Base-by-base conservation (phyloP, 2,329 filamentous ascomycete species). In the Chrysosphaeria jannelii region DNA sequence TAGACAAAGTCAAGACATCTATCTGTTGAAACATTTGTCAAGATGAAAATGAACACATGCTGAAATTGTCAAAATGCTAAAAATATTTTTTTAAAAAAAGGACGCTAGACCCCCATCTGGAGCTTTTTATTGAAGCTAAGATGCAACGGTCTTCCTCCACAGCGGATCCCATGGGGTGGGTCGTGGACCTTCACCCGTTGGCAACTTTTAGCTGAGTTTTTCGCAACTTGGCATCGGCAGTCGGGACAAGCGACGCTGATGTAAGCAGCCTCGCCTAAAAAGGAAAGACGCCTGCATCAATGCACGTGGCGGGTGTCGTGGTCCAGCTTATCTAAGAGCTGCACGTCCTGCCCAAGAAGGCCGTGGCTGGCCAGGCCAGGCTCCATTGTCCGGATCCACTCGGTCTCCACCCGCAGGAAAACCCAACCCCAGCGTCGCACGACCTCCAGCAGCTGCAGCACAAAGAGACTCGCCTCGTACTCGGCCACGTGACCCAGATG, bases 381-480 rank as follows among this genome's bases (percentile, higher is more conserved):
- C 8, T 13, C 14, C 20, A 12, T 16, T 15, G 13, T 13, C 45
- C 63, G 51, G 44, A 75, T 58, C 71, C 72, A 90, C 48, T 97
- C 85, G 12, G 76, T 79, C 51, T 97, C 85, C 19, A 89, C 67
- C 7, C 85, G 61, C 45, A 93, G 75, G 45, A 91, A 93, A 27
- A 91, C 76, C 85, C 85, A 97, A 29, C 93, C 57, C 78, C 81
- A 93, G 27, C 85, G 57, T 22, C 85, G 58, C 21, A 75, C 53
- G 10, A 93, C 71, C 47, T 97, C 85, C 8, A 90, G 50, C 21
- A 74, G 54, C 48, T 91, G 70, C 36, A 93, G 61, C 13, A 81
- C 36, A 39, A 91, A 97, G 21, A 93, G 72, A 6, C 75, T 75
- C 26, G 66, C 67, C 47, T 93, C 85, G 24, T 78, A 61, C 39